Percentiles rank a stretch among this genome's conserved stretches.
phyloP scores from a whole-genome alignment of 1,284 basidiomycete genomes.

The Pyrrhoderma lamaoense region DNA sequence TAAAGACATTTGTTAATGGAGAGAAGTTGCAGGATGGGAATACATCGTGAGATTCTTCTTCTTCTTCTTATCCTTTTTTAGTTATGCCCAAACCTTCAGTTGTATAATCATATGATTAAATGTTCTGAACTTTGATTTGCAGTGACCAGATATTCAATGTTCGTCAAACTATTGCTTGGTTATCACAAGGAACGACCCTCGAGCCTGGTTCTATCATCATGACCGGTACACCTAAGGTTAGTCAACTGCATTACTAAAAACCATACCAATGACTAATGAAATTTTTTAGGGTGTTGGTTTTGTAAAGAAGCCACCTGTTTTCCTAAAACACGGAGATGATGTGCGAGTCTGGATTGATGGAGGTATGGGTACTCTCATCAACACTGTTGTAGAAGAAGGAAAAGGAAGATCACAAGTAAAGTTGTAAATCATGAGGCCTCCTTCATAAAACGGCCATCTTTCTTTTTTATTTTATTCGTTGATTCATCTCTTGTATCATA shows the following conservation, averaged over 20 bases:
- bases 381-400: slow-evolving; percentile 63
- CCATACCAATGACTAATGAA: slow-evolving; percentile 2
- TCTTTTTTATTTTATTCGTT: not conserved
- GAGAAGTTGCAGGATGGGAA: slow-evolving; percentile 64
- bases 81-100: not conserved
- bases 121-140: slow-evolving; percentile 1
- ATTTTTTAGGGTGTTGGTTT: slow-evolving; percentile 58
- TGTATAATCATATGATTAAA: not conserved
- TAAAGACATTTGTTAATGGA: slow-evolving; percentile 68
- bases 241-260: slow-evolving; percentile 4
- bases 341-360: slow-evolving; percentile 57
- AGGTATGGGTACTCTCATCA: slow-evolving; percentile 69
- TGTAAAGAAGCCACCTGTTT: slow-evolving; percentile 60
- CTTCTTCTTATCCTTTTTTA: slow-evolving; percentile 24
- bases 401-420: slow-evolving; percentile 31
- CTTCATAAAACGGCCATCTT: not conserved
- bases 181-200: slow-evolving; percentile 83
- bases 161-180: slow-evolving; percentile 64
- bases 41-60: slow-evolving; percentile 46
- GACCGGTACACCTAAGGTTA: slow-evolving; percentile 58
- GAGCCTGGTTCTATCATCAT: slow-evolving; percentile 76
- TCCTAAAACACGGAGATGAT: slow-evolving; percentile 71
- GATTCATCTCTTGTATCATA: too few relatives aligned
- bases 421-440: slow-evolving; percentile 30
- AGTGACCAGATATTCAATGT: slow-evolving; percentile 72